Evolutionary conservation across 306 rosid species (phyloP), one percentile per base, ranked within the genome.

Genomic region (Quercus wislizeni): DNA sequence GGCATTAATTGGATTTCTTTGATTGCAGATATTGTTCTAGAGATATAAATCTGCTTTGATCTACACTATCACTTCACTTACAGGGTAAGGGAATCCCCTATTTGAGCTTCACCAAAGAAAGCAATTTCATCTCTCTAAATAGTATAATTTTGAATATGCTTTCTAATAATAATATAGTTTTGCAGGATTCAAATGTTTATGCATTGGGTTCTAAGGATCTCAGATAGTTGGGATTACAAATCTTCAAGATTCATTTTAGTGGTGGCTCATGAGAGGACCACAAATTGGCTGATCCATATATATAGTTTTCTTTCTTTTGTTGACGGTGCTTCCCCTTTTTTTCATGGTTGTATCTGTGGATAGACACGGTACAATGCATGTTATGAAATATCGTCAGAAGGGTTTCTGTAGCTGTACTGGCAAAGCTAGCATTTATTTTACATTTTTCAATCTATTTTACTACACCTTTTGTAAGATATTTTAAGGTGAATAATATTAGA

Each of bases 21-120:
- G 25, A 49, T 82, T 86, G 87, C 97, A 95, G 99, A 91, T 86
- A 95, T 95, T 85, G 99, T 95, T 71, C 95, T 95, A 38, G 99
- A 95, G 91, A 95, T 95, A 78, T 95, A 86, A 88, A 75, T 73
- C 58, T 55, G 19, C 82, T 43, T 71, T 41, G 13, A 69, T 23
- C 77, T 73, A 64, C 72, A 64, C 62, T 17, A 28, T 77, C 83
- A 58, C 64, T 78, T 31, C 83, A 25, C 74, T 80, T 52, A 63
- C 78, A 68, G 73, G 81, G 83, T 89, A 79, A 80, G 84, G 86
- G 81, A 80, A 84, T 41, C 17, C 56, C 55, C 72, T 64, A 0
- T 11, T 28, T 38, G 31, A 78, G 55, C 23, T 78, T 55, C 75
- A 62, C 78, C n/a, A 33, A 67, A 18, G 11, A 35, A 10, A 33